Base-by-base conservation (phyloP, 768 basidiomycete genomes). In the Kwoniella europaea region DNA sequence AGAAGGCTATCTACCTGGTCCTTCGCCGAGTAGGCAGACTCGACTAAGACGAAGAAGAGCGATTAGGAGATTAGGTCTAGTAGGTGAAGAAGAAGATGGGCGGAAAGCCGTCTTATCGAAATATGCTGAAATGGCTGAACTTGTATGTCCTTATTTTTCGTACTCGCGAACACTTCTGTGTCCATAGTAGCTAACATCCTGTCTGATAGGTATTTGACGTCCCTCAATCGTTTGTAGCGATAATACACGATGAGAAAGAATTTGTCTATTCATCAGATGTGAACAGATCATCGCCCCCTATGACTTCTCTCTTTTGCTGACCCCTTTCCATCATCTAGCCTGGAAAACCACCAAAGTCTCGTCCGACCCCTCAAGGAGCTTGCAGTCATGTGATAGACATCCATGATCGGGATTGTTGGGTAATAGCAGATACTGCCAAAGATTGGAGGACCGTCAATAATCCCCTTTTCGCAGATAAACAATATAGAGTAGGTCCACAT, bases 1-100 rank as follows among this genome's bases (percentile, higher is more conserved):
- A 41, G 52, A 79, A n/a, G 79, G 79, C 22, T 81, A 76, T 76
- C 59, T 81, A 35, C 73, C 67, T n/a, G 79, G 76, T 10, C 72
- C 76, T 0, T 4, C 20, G 41, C 76, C 79, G 0, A 67, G 71
- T 29, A 50, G 64, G 44, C 18, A 10, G 1, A 72, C 62, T 10
- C 42, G 58, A 43, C 6, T 66, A n/a, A 68, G 58, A 29, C 42
- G 78, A 20, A 69, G 69, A 43, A 62, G 73, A 20, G 71, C 73
- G 13, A 71, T 79, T 10, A 69, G 73, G 5, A 60, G 74, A 10
- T 44, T 79, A 10, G 78, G 79, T 0, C 46, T 77, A n/a, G 63
- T 68, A 1, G 71, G 69, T 1, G 60, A 66, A 22, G 67, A 71
- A 24, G 73, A 69, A 53, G 73, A 66, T 22, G 69, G 68, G 9